These are phyloP conservation scores for Aspergillus pseudotamarii DNA, from an alignment of 2,329 filamentous ascomycete genomes.

Conservation along the genomic window DNA sequence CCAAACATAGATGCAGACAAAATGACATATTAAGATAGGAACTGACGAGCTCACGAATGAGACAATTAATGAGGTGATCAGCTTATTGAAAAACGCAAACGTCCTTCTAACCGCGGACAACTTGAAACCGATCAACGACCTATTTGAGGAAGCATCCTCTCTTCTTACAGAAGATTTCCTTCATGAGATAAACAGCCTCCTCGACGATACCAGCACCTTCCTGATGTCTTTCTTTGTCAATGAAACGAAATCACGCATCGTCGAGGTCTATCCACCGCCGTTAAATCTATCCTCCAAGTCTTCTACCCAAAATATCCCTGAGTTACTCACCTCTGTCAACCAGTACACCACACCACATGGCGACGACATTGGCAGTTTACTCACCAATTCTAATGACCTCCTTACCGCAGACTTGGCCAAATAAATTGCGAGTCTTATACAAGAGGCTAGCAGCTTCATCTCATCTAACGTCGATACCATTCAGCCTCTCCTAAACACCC, in stretches of 20 bases:
- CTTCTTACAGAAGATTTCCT: not conserved
- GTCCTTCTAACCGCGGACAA: not conserved
- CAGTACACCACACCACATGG: not conserved
- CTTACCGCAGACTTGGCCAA: not conserved
- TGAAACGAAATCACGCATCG: not conserved
- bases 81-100: not conserved
- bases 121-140: not conserved
- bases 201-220: not conserved
- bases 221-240: not conserved
- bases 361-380: not conserved
- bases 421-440: not conserved
- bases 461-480: not conserved
- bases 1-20: not conserved
- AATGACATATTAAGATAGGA: not conserved
- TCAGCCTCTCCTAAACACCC: not conserved
- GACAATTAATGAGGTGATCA: not conserved
- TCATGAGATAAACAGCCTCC: not conserved
- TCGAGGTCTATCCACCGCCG: fast-evolving
- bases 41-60: not conserved
- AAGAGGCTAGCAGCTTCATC: not conserved
- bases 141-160: not conserved
- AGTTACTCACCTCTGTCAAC: too few relatives aligned
- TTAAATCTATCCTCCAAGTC: not conserved
- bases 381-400: not conserved
- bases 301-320: too few relatives aligned